Evolutionary conservation across 441 rosid species (phyloP).

Genomic region (Theobroma grandiflorum): DNA sequence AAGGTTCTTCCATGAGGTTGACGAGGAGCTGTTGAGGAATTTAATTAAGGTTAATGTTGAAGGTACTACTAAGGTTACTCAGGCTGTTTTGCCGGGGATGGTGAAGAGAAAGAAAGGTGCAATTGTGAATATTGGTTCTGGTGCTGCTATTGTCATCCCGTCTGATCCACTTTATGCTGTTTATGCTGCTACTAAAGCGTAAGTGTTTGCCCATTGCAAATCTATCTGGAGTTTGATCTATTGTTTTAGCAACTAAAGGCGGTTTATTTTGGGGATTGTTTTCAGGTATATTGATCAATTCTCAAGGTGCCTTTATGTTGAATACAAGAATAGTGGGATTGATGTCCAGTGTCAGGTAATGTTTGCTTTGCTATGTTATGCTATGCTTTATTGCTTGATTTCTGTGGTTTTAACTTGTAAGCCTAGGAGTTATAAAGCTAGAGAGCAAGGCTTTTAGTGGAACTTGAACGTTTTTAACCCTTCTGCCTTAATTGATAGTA

Average conservation of each 20-base stretch:
- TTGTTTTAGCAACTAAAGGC: background rate
- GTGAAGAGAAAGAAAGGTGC: slow-evolving; percentile 84
- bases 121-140: slow-evolving; percentile 89
- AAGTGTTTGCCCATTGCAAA: slow-evolving; percentile 28
- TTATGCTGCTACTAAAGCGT: slow-evolving; percentile 93
- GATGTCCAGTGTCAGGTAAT: slow-evolving; percentile 96
- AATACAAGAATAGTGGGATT: slow-evolving; percentile 85
- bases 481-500: background rate
- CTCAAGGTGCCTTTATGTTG: slow-evolving; percentile 89
- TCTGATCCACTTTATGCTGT: slow-evolving; percentile 94
- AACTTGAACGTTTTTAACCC: background rate
- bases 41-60: slow-evolving; percentile 83
- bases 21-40: slow-evolving; percentile 63
- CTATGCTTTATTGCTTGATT: slow-evolving; percentile 5
- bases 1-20: slow-evolving; percentile 88
- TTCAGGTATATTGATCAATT: slow-evolving; percentile 86
- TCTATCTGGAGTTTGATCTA: slow-evolving; percentile 10
- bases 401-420: background rate
- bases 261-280: slow-evolving; percentile 13
- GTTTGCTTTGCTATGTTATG: slow-evolving; percentile 3
- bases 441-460: background rate
- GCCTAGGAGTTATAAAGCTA: background rate
- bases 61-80: slow-evolving; percentile 90
- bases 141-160: slow-evolving; percentile 85
- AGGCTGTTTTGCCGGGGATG: slow-evolving; percentile 83